phyloP scores from a whole-genome alignment of 2,329 filamentous ascomycete species.

The Colletotrichum sp. region DNA sequence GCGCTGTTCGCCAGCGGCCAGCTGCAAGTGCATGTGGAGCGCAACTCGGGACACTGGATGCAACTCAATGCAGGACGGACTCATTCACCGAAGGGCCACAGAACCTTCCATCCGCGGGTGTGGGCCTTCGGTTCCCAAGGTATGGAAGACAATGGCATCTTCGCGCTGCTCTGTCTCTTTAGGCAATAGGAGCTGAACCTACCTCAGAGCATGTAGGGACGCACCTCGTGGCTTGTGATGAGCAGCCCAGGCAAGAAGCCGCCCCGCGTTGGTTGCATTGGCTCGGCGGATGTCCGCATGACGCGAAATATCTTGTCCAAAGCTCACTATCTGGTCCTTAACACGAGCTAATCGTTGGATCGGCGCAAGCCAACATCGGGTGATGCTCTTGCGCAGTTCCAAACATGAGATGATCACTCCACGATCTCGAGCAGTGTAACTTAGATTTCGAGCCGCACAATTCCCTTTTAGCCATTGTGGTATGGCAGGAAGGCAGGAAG shows the following conservation, averaged over 20 bases:
- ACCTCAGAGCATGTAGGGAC: background rate
- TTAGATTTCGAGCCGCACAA: background rate
- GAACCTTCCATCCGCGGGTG: background rate
- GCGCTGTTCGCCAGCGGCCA: background rate
- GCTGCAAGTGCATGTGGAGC: background rate
- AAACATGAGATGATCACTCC: conserved; percentile 8
- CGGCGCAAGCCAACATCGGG: background rate
- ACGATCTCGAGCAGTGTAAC: background rate
- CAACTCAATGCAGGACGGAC: background rate
- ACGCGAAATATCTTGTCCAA: background rate
- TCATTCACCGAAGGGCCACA: background rate
- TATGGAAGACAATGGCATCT: background rate
- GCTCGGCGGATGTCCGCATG: conserved; percentile 1
- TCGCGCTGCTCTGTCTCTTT: background rate
- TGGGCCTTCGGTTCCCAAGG: background rate
- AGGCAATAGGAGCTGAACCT: background rate
- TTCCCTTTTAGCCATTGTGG: background rate
- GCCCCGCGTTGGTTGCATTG: background rate
- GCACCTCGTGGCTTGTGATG: background rate
- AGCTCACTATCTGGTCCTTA: background rate
- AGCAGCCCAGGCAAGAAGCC: background rate
- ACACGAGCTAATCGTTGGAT: background rate
- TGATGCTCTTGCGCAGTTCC: background rate
- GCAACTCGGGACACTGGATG: background rate
- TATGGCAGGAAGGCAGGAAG: background rate